Conservation (phyloP, 2,329 filamentous ascomycete genomes). For the Tolypocladium ovalisporum region DNA sequence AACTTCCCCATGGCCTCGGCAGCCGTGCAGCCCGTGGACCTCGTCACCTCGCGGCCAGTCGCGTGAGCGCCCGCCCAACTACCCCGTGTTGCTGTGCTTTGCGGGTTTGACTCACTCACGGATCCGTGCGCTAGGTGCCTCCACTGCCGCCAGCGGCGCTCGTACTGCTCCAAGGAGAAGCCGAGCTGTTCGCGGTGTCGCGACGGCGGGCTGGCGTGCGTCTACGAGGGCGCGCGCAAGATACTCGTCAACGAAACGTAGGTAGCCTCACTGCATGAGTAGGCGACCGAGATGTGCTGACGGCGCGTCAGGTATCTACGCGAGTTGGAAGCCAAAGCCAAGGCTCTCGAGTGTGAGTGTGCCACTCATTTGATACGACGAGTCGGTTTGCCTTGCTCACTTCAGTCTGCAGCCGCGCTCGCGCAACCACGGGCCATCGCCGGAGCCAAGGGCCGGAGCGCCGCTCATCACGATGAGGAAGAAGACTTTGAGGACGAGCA, state of each 20-base stretch:
- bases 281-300: not conserved
- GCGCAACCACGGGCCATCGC: not conserved
- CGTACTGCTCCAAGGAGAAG: slow-evolving; percentile 25
- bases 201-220: slow-evolving; percentile 16
- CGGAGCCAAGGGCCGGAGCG: not conserved
- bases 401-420: not conserved
- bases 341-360: slow-evolving; percentile 15
- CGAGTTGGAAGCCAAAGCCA: slow-evolving; percentile 21
- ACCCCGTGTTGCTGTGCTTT: not conserved
- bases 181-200: slow-evolving; percentile 22
- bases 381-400: not conserved
- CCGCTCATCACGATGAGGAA: slow-evolving; percentile 11
- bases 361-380: not conserved
- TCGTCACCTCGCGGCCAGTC: slow-evolving; percentile 12
- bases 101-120: too few species aligned
- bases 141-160: slow-evolving; percentile 21
- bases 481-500: slow-evolving; percentile 20
- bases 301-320: slow-evolving; percentile 16
- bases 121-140: slow-evolving; percentile 16
- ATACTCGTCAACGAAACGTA: slow-evolving; percentile 23
- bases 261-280: not conserved
- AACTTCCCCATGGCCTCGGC: not conserved
- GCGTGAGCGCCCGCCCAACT: slow-evolving; percentile 10
- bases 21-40: slow-evolving; percentile 3
- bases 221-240: slow-evolving; percentile 23